These are phyloP conservation scores for Immersiporthe knoxdaviesiana DNA, from an alignment of 2,329 filamentous ascomycete genomes.

Conservation along the genomic window DNA sequence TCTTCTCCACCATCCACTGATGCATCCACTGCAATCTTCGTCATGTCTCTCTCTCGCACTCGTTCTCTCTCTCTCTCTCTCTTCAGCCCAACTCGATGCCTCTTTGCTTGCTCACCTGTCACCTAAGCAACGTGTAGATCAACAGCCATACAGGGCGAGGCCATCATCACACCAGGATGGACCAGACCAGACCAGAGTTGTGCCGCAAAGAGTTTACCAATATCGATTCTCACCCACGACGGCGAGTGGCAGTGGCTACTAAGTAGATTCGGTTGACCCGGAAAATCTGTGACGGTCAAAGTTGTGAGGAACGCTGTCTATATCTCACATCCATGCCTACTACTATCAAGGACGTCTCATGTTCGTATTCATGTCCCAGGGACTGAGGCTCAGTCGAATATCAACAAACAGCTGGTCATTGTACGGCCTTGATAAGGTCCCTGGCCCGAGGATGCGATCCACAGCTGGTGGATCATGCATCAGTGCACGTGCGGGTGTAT, in stretches of 20 bases:
- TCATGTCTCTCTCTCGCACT: too few relatives aligned
- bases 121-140: background rate
- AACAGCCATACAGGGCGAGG: background rate
- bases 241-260: background rate
- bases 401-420: too few relatives aligned
- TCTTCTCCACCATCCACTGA: background rate
- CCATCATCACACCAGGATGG: too few relatives aligned
- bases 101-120: background rate
- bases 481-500: conserved; percentile 1
- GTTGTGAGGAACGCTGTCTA: background rate
- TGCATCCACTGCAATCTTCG: conserved; percentile 2
- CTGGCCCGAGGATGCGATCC: background rate
- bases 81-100: background rate
- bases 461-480: background rate
- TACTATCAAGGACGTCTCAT: background rate
- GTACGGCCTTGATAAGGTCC: background rate
- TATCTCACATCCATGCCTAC: background rate
- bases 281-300: background rate
- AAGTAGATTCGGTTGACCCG: background rate
- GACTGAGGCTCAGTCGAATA: background rate
- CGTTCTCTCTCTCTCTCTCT: background rate
- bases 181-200: background rate
- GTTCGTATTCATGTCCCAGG: background rate
- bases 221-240: background rate
- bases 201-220: background rate